phyloP scores from a whole-genome alignment of 2,329 filamentous ascomycete genomes.

The Nannizziopsis arthrosporioides region DNA sequence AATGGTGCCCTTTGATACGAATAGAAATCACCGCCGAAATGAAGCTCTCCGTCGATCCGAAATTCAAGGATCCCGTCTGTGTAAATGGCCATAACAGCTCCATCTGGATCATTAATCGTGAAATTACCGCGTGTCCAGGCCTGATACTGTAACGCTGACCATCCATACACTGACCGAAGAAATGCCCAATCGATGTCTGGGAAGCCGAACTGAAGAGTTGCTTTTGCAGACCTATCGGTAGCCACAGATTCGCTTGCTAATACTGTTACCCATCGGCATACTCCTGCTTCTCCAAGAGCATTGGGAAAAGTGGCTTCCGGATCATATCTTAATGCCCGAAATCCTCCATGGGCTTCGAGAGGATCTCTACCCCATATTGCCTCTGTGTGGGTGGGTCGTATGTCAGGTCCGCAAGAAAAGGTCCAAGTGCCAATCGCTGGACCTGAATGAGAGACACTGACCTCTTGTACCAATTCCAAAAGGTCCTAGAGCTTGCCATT shows the following conservation, averaged over 20 bases:
- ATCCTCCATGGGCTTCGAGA: constrained; percentile 43
- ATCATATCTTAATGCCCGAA: constrained; percentile 37
- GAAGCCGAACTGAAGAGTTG: constrained; percentile 37
- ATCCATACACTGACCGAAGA: constrained; percentile 45
- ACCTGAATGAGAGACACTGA: constrained; percentile 22
- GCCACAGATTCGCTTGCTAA: constrained; percentile 24
- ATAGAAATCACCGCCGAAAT: constrained; percentile 50
- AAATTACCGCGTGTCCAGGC: constrained; percentile 45
- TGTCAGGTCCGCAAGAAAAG: constrained; percentile 14
- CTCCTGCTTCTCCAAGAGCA: constrained; percentile 38
- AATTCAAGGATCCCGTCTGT: constrained; percentile 42
- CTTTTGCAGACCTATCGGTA: constrained; percentile 23
- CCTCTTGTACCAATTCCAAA: constrained; percentile 50
- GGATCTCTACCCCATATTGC: constrained; percentile 47
- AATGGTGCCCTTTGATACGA: constrained; percentile 40
- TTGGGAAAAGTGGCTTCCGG: constrained; percentile 36
- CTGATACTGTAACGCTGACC: constrained; percentile 48
- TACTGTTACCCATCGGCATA: constrained; percentile 38
- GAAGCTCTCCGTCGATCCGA: constrained; percentile 40
- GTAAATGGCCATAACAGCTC: constrained; percentile 32
- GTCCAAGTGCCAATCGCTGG: constrained; percentile 2
- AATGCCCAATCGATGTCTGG: constrained; percentile 43
- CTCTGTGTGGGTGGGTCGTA: background rate
- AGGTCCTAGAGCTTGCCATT: constrained; percentile 45
- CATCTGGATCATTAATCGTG: constrained; percentile 26